These are phyloP conservation scores for Violaceomyces palustris DNA, from an alignment of 1,284 basidiomycete species.

Conservation along the genomic window DNA sequence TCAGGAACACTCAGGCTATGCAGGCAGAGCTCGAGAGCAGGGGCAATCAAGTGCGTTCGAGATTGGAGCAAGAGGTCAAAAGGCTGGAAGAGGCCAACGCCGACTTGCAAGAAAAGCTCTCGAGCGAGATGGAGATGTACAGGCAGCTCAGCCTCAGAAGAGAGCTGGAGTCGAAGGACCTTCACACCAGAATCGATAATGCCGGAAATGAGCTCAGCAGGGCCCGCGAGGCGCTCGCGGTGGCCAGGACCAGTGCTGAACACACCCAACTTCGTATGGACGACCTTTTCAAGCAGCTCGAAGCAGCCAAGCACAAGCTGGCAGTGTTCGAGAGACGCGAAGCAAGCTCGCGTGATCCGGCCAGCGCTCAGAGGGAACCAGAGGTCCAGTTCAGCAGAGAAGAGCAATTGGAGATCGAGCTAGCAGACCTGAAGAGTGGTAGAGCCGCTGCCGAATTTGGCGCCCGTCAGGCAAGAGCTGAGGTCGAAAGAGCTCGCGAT, in stretches of 20 bases:
- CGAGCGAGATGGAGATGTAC: constrained; percentile 71
- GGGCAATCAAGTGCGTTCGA: constrained; percentile 70
- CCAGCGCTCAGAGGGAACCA: constrained; percentile 15
- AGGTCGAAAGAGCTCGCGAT: constrained; percentile 73
- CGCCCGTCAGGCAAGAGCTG: constrained; percentile 61
- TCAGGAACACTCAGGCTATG: constrained; percentile 82
- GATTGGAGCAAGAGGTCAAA: constrained; percentile 73
- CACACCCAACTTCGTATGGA: constrained; percentile 73
- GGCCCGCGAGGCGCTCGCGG: constrained; percentile 68
- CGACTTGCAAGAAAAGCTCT: constrained; percentile 69
- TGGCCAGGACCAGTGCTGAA: constrained; percentile 72
- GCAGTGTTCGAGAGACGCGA: constrained; percentile 73
- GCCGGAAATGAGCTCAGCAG: constrained; percentile 66
- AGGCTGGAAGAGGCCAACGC: constrained; percentile 62
- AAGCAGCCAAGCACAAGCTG: constrained; percentile 74
- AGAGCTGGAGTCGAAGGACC: constrained; percentile 72
- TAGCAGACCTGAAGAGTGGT: constrained; percentile 58
- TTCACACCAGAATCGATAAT: constrained; percentile 70
- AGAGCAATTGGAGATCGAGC: constrained; percentile 74
- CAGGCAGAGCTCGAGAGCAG: constrained; percentile 78
- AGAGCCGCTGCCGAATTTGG: constrained; percentile 46
- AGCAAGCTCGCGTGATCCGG: constrained; percentile 21
- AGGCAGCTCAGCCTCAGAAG: constrained; percentile 69
- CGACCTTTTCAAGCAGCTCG: constrained; percentile 66
- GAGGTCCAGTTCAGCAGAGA: constrained; percentile 59